Conservation (phyloP, 352 stramenopile species). For the Globisporangium paroecandrum region DNA sequence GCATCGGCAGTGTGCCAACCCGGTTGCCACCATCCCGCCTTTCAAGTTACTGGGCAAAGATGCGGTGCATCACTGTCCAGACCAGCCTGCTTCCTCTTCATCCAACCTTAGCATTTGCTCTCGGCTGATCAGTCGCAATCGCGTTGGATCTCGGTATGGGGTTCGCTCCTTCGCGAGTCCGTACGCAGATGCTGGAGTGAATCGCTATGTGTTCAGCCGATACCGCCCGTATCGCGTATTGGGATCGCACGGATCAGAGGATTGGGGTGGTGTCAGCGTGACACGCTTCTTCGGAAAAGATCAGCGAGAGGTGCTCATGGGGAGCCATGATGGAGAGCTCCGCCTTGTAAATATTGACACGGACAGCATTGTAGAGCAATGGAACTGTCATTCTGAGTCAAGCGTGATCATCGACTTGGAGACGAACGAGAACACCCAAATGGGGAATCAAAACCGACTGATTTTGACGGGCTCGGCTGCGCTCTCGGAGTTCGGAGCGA, state of each 20-base stretch:
- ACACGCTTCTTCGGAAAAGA: constrained; percentile 63
- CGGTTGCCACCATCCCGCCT: constrained; percentile 81
- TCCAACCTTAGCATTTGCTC: constrained; percentile 66
- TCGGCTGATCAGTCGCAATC: constrained; percentile 49
- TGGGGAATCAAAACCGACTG: constrained; percentile 46
- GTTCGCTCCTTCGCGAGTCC: constrained; percentile 42
- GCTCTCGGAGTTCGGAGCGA: constrained; percentile 43
- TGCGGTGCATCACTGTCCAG: constrained; percentile 69
- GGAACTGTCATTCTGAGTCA: constrained; percentile 67
- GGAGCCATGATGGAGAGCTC: constrained; percentile 70
- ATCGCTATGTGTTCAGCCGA: constrained; percentile 75
- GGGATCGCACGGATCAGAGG: constrained; percentile 43
- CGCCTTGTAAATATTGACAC: constrained; percentile 55
- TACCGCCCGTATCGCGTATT: constrained; percentile 69
- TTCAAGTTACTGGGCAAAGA: constrained; percentile 71
- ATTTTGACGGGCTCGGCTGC: constrained; percentile 54
- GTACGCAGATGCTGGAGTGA: constrained; percentile 64
- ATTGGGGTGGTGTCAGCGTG: constrained; percentile 58
- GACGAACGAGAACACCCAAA: constrained; percentile 60
- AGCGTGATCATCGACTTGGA: constrained; percentile 67
- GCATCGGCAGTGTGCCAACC: constrained; percentile 84
- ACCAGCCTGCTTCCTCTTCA: constrained; percentile 39
- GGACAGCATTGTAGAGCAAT: constrained; percentile 68
- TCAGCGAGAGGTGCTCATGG: constrained; percentile 67
- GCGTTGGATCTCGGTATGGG: constrained; percentile 43